phyloP scores from a whole-genome alignment of 2,329 filamentous ascomycete genomes.

The Fusarium brevicatenulatum region DNA sequence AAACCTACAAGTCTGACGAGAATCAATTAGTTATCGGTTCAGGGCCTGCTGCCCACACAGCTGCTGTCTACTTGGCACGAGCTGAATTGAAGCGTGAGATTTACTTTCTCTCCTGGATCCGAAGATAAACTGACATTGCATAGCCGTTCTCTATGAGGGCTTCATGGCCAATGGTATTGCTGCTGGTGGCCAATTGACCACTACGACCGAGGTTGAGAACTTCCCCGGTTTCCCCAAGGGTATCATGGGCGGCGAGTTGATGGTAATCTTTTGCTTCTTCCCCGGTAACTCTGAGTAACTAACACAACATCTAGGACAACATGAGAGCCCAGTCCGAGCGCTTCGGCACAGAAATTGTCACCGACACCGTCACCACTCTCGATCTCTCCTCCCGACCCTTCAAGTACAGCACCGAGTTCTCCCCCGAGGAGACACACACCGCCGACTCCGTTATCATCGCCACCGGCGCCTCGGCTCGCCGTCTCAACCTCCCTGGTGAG shows the following conservation, averaged over 20 bases:
- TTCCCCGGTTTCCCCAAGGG: conserved; percentile 93
- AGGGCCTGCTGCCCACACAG: conserved; percentile 96
- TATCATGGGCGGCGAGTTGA: conserved; percentile 87
- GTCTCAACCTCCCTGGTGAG: conserved; percentile 86
- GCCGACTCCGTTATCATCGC: conserved; percentile 94
- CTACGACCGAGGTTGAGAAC: conserved; percentile 98
- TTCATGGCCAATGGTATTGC: conserved; percentile 98
- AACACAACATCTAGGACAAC: conserved; percentile 67
- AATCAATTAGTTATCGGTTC: conserved; percentile 78
- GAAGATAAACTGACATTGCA: conserved; percentile 20
- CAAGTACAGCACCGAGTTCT: conserved; percentile 92
- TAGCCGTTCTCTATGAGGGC: conserved; percentile 92
- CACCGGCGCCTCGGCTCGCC: conserved; percentile 90
- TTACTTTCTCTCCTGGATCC: neutral
- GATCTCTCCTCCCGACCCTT: conserved; percentile 88
- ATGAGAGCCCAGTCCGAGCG: conserved; percentile 92
- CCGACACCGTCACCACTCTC: conserved; percentile 89
- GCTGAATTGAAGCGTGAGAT: conserved; percentile 85
- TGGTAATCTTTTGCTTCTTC: conserved; percentile 64
- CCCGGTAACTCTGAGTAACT: neutral
- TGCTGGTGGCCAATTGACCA: conserved; percentile 95
- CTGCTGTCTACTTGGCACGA: conserved; percentile 93
- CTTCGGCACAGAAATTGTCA: conserved; percentile 93
- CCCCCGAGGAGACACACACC: conserved; percentile 83
- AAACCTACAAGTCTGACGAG: conserved; percentile 5